Conservation (phyloP, 2,329 filamentous ascomycete species). For the Cadophora sp. region DNA sequence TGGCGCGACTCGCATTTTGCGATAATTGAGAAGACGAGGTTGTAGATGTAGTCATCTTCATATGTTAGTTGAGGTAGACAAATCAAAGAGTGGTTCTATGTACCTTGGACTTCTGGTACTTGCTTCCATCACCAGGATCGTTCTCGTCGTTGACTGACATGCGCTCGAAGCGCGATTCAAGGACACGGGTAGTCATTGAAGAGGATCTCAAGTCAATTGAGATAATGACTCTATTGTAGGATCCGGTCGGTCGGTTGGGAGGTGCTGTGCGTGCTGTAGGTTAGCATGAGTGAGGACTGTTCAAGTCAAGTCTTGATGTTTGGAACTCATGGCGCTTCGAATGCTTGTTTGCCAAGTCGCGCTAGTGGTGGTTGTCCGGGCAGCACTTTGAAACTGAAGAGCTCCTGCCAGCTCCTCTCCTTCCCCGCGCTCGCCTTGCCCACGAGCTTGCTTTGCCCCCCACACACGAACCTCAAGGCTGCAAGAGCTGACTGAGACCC, state of each 20-base stretch:
- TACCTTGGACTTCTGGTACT: conserved; percentile 82
- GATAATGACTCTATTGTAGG: not conserved
- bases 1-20: conserved; percentile 70
- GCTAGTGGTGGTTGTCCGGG: conserved; percentile 7
- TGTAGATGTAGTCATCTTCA: conserved; percentile 41
- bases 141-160: conserved; percentile 92
- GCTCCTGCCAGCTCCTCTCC: not conserved
- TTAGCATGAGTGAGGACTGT: conserved; percentile 12
- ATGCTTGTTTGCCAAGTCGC: conserved; percentile 9
- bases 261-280: not conserved
- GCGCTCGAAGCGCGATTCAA: conserved; percentile 89
- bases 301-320: not conserved
- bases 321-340: not conserved
- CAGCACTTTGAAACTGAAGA: not conserved
- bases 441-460: not conserved
- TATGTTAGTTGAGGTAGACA: conserved; percentile 46
- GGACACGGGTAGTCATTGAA: conserved; percentile 73
- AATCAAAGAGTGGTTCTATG: conserved; percentile 23
- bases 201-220: not conserved
- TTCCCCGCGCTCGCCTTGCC: not conserved
- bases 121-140: conserved; percentile 62
- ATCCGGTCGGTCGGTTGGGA: not conserved
- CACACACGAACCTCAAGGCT: not conserved
- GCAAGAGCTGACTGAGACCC: not conserved
- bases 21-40: conserved; percentile 47